Base-by-base conservation (phyloP, 2,329 filamentous ascomycete genomes). In the Ophidiomyces ophidiicola region DNA sequence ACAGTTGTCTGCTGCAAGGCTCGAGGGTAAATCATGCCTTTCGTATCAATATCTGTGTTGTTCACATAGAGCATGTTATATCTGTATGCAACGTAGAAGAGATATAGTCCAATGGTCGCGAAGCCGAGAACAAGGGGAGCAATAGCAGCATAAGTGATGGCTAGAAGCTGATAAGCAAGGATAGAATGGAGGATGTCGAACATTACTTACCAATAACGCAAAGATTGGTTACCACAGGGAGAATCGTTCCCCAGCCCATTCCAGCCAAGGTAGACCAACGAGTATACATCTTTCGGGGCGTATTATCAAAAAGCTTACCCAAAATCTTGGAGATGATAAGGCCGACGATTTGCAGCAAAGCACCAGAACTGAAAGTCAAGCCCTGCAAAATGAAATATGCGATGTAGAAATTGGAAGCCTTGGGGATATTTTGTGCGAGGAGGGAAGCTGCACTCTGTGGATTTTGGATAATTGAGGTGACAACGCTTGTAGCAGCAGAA, bases 331-430 rank as follows among this genome's bases (percentile, higher is more conserved):
- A 82, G 20, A 92, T 60, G 32, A 87, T 60, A 36, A 96, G 70
- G 11, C 85, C 84, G 14, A 62, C 67, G 32, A 82, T 71, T 50
- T 92, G 84, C 2, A 92, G 68, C 4, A 96, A 61, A 1, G 82
- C 73, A 32, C 78, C 74, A 0, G 83, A 72, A 3, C 85, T 81
- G 45, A 88, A 77, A 1, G 79, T 80, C 42, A 96, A 61, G 23
- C 88, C 92, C 60, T 96, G 90, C 2, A 98, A 74, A 21, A 96
- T 76, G 48, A 98, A 92, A 63, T 96, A 98, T 0, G 81, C 84
- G 14, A 96, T 79, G 60, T 94, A 98, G 56, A 96, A 92, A 62
- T 93, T 96, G 44, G 86, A 87, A 0, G 85, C 78, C 41, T 74
- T 78, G 12, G 90, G 90, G 4, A 98, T 68, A 43, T 82, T 80